These are phyloP conservation scores for Penicillium vulpinum DNA, from an alignment of 2,329 filamentous ascomycete species.

Conservation along the genomic window DNA sequence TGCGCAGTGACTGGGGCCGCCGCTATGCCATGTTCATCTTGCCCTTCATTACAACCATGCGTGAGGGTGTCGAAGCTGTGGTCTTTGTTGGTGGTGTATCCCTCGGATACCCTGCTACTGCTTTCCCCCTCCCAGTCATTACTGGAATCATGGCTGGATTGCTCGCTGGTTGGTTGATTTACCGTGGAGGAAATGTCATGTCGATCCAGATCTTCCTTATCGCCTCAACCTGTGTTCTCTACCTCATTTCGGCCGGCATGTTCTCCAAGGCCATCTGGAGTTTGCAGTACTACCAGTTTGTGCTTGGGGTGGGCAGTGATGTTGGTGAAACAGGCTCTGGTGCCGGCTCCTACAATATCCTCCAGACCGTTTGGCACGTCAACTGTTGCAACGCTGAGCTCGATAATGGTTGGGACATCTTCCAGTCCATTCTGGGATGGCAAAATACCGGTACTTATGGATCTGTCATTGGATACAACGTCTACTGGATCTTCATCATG, in stretches of 20 bases:
- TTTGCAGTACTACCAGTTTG: conserved; percentile 69
- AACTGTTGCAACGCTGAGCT: conserved; percentile 74
- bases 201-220: conserved; percentile 75
- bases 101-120: conserved; percentile 58
- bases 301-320: conserved; percentile 56
- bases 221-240: conserved; percentile 75
- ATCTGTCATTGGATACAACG: conserved; percentile 80
- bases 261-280: conserved; percentile 76
- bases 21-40: conserved; percentile 84
- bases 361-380: conserved; percentile 77
- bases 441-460: conserved; percentile 85
- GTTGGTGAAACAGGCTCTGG: conserved; percentile 64
- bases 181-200: conserved; percentile 65
- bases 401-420: conserved; percentile 79
- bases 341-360: conserved; percentile 76
- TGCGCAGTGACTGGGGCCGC: conserved; percentile 56
- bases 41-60: conserved; percentile 69
- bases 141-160: conserved; percentile 68
- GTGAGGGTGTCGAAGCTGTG: conserved; percentile 21
- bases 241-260: conserved; percentile 78
- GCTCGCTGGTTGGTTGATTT: conserved; percentile 70
- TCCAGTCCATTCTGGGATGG: conserved; percentile 86
- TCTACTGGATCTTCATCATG: conserved; percentile 68
- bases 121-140: conserved; percentile 62
- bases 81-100: conserved; percentile 21